Evolutionary conservation across 2,329 filamentous ascomycete genomes (phyloP).

Genomic region (Atkinsonella texensis): DNA sequence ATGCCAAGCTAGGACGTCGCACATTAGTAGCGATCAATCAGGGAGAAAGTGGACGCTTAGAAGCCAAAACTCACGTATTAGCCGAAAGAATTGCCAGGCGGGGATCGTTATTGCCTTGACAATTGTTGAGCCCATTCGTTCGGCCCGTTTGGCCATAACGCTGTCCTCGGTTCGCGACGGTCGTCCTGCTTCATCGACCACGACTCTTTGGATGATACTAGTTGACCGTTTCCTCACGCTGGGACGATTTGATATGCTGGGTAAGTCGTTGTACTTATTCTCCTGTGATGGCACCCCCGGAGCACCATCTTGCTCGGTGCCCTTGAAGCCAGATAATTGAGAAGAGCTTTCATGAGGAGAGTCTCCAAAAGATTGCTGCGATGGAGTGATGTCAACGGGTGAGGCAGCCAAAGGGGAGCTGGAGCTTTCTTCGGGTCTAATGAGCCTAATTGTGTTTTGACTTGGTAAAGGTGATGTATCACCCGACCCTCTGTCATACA

Average conservation of each 20-base stretch:
- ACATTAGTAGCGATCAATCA: neutral
- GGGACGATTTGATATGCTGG: slow-evolving; percentile 6
- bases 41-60: neutral
- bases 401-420: slow-evolving; percentile 23
- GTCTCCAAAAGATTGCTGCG: slow-evolving; percentile 4
- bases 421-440: slow-evolving; percentile 21
- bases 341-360: neutral
- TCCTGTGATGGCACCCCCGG: neutral
- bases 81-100: slow-evolving; percentile 92
- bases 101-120: slow-evolving; percentile 85
- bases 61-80: slow-evolving; percentile 57
- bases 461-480: slow-evolving; percentile 15
- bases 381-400: slow-evolving; percentile 18
- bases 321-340: neutral
- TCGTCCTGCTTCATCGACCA: slow-evolving; percentile 39
- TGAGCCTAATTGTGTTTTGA: slow-evolving; percentile 21
- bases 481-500: slow-evolving; percentile 16
- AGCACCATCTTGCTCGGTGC: neutral
- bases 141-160: slow-evolving; percentile 30
- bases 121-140: slow-evolving; percentile 34
- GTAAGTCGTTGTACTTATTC: neutral
- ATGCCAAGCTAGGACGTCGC: slow-evolving; percentile 61
- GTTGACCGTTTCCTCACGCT: slow-evolving; percentile 35
- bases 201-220: slow-evolving; percentile 50
- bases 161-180: slow-evolving; percentile 28